phyloP scores from a whole-genome alignment of 371 early-diverging fungal genomes.

The Mucor piriformis region DNA sequence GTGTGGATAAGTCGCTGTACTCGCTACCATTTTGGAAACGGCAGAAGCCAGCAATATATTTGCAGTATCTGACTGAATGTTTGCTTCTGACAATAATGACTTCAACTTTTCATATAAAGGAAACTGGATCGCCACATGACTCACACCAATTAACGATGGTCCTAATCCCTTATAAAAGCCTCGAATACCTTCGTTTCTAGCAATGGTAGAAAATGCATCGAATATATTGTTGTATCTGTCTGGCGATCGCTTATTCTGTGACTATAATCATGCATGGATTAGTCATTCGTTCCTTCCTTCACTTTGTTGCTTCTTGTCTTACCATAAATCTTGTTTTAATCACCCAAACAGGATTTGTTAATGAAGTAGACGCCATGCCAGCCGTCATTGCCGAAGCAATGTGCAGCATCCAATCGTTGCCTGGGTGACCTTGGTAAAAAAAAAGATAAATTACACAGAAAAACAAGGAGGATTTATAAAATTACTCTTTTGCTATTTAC shows the following conservation, averaged over 20 bases:
- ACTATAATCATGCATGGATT: constrained; percentile 40
- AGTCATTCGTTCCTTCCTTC: background rate
- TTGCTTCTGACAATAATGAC: constrained; percentile 29
- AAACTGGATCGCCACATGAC: constrained; percentile 94
- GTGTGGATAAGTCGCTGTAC: constrained; percentile 85
- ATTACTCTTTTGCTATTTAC: constrained; percentile 15
- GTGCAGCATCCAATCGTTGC: constrained; percentile 68
- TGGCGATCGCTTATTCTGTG: constrained; percentile 70
- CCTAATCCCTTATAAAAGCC: constrained; percentile 92
- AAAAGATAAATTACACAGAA: too few relatives aligned
- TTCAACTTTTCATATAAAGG: constrained; percentile 94
- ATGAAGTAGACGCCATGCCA: constrained; percentile 77
- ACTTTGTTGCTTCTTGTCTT: constrained; percentile 4
- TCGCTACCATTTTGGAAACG: constrained; percentile 88
- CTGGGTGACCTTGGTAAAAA: constrained; percentile 6
- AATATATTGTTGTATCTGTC: constrained; percentile 74
- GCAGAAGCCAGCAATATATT: constrained; percentile 79
- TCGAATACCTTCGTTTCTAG: constrained; percentile 67
- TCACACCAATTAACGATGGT: constrained; percentile 87
- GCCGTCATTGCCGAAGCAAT: constrained; percentile 87
- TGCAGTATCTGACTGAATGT: constrained; percentile 31
- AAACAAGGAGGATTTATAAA: background rate
- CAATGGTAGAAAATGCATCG: constrained; percentile 75
- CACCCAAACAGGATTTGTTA: constrained; percentile 94
- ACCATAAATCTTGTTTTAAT: constrained; percentile 92